Conservation (phyloP, 345 rosid species). For the Ceriops tagal region DNA sequence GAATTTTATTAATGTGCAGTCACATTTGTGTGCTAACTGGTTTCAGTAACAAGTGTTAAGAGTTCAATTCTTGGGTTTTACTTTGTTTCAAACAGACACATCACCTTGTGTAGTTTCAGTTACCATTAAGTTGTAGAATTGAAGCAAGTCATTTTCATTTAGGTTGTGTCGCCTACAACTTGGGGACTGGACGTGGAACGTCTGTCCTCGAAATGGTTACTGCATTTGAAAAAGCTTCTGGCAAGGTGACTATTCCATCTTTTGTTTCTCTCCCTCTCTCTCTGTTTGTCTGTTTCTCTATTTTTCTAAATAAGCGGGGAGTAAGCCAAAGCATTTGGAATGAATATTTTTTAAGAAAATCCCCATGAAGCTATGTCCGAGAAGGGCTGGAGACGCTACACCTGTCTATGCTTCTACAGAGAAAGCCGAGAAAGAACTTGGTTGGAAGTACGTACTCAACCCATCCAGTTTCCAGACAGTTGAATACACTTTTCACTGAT, state of each 20-base stretch:
- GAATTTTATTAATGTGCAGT: background rate
- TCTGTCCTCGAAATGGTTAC: constrained; percentile 92
- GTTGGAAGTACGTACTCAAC: constrained; percentile 71
- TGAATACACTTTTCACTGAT: background rate
- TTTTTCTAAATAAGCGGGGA: background rate
- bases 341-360: constrained; percentile 57
- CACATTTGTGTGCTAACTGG: background rate
- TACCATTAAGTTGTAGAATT: background rate
- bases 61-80: background rate
- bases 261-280: background rate
- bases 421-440: constrained; percentile 76
- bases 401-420: constrained; percentile 75
- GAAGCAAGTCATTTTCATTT: constrained; percentile 2
- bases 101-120: background rate
- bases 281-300: background rate
- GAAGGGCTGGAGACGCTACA: constrained; percentile 92
- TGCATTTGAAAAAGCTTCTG: constrained; percentile 86
- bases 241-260: constrained; percentile 50
- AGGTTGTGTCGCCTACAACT: constrained; percentile 86
- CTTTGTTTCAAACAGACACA: background rate
- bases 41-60: background rate
- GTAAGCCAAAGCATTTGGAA: background rate
- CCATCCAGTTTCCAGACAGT: constrained; percentile 2
- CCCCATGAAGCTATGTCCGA: constrained; percentile 69
- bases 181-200: constrained; percentile 85